These are phyloP conservation scores for Mortierella sp. DNA, from an alignment of 371 early-diverging fungal species.

Conservation along the genomic window DNA sequence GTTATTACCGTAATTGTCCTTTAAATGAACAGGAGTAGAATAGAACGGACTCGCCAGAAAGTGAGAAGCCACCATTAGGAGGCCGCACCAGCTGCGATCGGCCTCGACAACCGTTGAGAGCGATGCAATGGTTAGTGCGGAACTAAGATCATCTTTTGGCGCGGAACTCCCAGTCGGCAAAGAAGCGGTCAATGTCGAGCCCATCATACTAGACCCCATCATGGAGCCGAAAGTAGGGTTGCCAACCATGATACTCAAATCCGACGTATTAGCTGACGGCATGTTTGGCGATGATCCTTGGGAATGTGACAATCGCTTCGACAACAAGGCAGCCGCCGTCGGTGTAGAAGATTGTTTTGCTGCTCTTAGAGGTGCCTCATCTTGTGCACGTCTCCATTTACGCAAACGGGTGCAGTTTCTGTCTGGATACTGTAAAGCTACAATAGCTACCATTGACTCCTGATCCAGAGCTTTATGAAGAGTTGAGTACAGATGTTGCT, in stretches of 20 bases:
- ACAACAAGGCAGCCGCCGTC: slow-evolving; percentile 10
- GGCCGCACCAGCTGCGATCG: slow-evolving; percentile 50
- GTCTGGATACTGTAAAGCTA: slow-evolving; percentile 52
- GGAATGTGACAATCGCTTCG: slow-evolving; percentile 32
- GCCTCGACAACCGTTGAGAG: slow-evolving; percentile 16
- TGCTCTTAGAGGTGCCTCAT: slow-evolving; percentile 10
- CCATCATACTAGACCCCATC: slow-evolving; percentile 8
- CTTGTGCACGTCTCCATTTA: slow-evolving; percentile 40
- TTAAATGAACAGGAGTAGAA: slow-evolving; percentile 20
- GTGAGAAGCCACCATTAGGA: slow-evolving; percentile 35
- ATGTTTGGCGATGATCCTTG: slow-evolving; percentile 38
- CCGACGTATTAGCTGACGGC: background rate
- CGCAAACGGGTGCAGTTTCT: slow-evolving; percentile 35
- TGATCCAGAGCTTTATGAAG: slow-evolving; percentile 34
- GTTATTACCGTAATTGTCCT: slow-evolving; percentile 4
- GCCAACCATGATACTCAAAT: slow-evolving; percentile 4
- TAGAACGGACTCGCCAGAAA: slow-evolving; percentile 27
- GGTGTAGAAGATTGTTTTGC: slow-evolving; percentile 3
- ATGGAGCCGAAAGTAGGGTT: slow-evolving; percentile 8
- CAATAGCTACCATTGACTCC: slow-evolving; percentile 46
- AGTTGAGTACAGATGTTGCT: slow-evolving; percentile 32
- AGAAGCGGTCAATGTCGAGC: background rate
- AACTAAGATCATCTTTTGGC: slow-evolving; percentile 30
- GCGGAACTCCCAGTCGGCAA: background rate
- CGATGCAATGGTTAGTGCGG: slow-evolving; percentile 18